Conservation (phyloP, 257 asterid genomes). For the Primulina tabacum region DNA sequence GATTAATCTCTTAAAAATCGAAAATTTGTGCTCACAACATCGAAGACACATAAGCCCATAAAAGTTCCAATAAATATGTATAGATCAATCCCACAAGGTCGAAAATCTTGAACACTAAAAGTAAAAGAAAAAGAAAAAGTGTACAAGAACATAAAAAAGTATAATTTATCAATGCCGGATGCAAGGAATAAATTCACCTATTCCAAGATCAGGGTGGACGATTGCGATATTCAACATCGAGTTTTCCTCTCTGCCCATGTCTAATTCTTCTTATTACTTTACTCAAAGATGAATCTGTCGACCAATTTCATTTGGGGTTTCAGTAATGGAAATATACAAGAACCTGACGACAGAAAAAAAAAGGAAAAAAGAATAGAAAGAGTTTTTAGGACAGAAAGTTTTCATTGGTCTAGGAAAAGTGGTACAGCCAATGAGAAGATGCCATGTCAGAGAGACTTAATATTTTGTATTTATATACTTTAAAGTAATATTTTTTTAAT, state of each 20-base stretch:
- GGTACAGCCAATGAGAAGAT: no score
- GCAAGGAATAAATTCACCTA: slow-evolving; percentile 32
- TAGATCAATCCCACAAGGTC: background rate
- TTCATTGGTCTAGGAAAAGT: no score
- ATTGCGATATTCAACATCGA: slow-evolving; percentile 54
- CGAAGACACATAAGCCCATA: background rate
- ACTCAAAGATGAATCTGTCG: slow-evolving; percentile 1
- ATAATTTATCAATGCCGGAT: background rate
- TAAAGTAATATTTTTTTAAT: no score
- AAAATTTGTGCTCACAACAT: background rate
- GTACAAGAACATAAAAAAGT: background rate
- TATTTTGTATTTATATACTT: no score
- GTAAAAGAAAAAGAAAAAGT: background rate
- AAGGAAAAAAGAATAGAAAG: no score
- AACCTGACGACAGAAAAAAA: no score
- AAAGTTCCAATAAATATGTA: background rate
- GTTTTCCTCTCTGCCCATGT: slow-evolving; percentile 37
- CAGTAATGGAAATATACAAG: background rate
- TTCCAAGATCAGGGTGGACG: slow-evolving; percentile 69
- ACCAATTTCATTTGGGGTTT: background rate
- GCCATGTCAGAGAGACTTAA: no score
- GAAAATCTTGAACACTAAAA: no score
- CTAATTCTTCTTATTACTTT: slow-evolving; percentile 16
- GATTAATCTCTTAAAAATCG: background rate
- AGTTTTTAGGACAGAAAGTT: no score